phyloP scores from a whole-genome alignment of 805 yeast species.

The Myxozyma vanderwaltii region DNA sequence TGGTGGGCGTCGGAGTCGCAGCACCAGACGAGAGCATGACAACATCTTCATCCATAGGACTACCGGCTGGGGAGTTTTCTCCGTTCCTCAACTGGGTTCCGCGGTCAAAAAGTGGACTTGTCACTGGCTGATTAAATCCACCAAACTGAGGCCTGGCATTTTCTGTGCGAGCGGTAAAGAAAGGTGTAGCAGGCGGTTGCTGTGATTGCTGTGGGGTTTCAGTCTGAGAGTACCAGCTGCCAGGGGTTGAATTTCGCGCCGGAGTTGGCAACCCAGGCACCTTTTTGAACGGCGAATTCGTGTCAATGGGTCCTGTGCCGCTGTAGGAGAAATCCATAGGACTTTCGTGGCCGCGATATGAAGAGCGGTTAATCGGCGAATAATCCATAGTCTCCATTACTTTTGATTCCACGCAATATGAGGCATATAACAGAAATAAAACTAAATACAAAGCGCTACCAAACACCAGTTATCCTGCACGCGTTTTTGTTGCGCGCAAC shows the following conservation, averaged over 20 bases:
- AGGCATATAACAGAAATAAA: not conserved
- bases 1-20: constrained; percentile 6
- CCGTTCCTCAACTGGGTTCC: not conserved
- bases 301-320: constrained; percentile 21
- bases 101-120: not conserved
- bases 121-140: not conserved
- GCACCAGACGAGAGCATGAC: constrained; percentile 16
- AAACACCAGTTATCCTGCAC: no score
- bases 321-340: constrained; percentile 30
- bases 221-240: not conserved
- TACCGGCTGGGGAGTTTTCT: not conserved
- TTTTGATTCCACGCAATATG: not conserved
- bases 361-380: constrained; percentile 2
- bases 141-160: not conserved
- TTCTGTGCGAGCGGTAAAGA: constrained; percentile 12
- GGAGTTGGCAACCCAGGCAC: constrained; percentile 10
- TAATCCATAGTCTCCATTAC: constrained; percentile 19
- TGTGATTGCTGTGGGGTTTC: not conserved
- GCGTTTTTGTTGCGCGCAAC: not conserved
- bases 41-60: constrained; percentile 27
- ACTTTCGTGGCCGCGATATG: constrained; percentile 23
- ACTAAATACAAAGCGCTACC: not conserved
- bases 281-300: constrained; percentile 15
- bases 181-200: constrained; percentile 10
- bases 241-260: not conserved